phyloP scores from a whole-genome alignment of 2,329 filamentous ascomycete genomes.

The Purpureocillium lavendulum region DNA sequence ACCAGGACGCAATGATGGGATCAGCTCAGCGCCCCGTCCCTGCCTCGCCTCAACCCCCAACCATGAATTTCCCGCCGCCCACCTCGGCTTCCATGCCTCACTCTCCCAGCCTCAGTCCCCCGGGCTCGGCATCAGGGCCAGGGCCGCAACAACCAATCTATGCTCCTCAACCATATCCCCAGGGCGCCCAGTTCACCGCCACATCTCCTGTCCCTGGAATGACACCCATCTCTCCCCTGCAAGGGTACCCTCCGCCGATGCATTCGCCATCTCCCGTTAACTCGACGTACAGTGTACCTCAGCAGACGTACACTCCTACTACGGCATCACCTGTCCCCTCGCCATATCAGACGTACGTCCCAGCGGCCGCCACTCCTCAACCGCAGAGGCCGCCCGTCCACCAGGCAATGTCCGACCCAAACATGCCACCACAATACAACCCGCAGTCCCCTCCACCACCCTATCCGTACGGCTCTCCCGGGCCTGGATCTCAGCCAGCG shows the following conservation, averaged over 20 bases:
- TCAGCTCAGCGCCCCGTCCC: neutral
- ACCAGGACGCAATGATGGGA: no score
- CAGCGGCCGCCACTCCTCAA: conserved; percentile 1
- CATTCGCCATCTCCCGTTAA: conserved; percentile 1
- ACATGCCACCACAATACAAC: conserved; percentile 1
- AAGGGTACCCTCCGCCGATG: neutral
- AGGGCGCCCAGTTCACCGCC: neutral
- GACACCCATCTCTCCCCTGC: neutral
- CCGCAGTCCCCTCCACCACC: conserved; percentile 7
- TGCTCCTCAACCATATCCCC: neutral
- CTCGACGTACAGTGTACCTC: conserved; percentile 2
- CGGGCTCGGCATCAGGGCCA: neutral
- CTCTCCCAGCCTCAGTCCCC: neutral
- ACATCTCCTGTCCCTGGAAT: neutral
- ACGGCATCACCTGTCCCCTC: conserved; percentile 1
- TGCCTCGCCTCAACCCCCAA: neutral
- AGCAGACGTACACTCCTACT: conserved; percentile 7
- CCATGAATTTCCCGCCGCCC: neutral
- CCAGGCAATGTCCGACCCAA: conserved; percentile 1
- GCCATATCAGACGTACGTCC: neutral
- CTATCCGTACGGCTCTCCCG: conserved; percentile 1
- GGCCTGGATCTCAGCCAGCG: conserved; percentile 6
- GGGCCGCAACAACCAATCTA: neutral
- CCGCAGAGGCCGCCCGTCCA: conserved; percentile 6
- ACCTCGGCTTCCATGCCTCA: no score